Conservation (phyloP, 306 rosid species). For the Styphnolobium japonicum region DNA sequence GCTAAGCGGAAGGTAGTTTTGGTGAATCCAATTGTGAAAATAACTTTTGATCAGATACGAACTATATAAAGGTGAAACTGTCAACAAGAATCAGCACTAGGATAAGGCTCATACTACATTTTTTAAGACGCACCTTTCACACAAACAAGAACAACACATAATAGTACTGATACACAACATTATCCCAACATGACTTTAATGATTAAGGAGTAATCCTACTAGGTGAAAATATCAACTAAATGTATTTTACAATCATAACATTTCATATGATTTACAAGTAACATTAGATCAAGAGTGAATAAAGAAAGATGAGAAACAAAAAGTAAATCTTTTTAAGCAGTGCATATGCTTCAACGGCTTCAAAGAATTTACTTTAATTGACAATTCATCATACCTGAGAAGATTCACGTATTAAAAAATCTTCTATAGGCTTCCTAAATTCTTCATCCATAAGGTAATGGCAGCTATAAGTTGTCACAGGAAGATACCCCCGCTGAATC, state of each 20-base stretch:
- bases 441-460: slow-evolving; percentile 71
- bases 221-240: background rate
- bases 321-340: background rate
- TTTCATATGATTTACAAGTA: background rate
- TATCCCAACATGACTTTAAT: background rate
- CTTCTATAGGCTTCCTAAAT: slow-evolving; percentile 64
- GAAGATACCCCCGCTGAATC: slow-evolving; percentile 93
- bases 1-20: background rate
- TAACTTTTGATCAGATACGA: background rate
- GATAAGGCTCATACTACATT: background rate
- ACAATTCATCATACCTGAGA: slow-evolving; percentile 60
- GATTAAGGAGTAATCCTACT: background rate
- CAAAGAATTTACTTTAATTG: background rate
- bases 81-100: background rate
- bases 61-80: background rate
- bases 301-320: background rate
- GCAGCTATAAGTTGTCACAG: slow-evolving; percentile 84
- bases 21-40: background rate
- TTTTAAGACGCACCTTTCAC: background rate
- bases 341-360: background rate
- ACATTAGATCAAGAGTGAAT: background rate
- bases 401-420: slow-evolving; percentile 75
- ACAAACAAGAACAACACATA: background rate
- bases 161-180: background rate
- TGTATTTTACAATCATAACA: background rate